Evolutionary conservation across 306 rosid species (phyloP), one percentile per base, ranked within the genome.

Genomic region (Hippophae rhamnoides): DNA sequence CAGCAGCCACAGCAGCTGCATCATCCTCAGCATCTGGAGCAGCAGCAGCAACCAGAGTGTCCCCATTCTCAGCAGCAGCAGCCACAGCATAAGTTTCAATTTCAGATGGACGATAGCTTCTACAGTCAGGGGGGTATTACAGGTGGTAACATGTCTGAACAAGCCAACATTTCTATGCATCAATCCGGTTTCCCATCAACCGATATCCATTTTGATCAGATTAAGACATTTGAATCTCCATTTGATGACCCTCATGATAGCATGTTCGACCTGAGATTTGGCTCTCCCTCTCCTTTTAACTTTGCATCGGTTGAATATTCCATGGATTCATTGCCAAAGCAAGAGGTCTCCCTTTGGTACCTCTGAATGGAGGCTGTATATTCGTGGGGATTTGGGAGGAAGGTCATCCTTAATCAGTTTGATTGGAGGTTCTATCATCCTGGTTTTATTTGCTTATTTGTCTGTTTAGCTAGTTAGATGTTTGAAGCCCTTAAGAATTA

Each of bases 271-370:
- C 10, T 73, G 13, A 53, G 69, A 57, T 76, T 76, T 44, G 58
- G 69, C 47, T 80, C 79, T 31, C 38, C 38, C 38, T 31, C 38
- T 31, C 78, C 79, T 0, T 68, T 69, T 41, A 54, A 62, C 77
- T 13, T 80, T 56, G 67, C 76, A 11, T 38, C 81, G 0, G 54
- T 40, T 0, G 82, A 69, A 31, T 80, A 72, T 58, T 47, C 64
- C 7, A 23, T 49, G 47, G 78, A 69, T 41, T 57, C 76, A 8
- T 55, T 60, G 60, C 70, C 64, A 7, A 76, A 79, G 77, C 82
- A 70, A 73, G 82, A 76, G 13, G 65, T 63, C 60, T 41, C 79
- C 50, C 12, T 64, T 23, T 80, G 86, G 86, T 76, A 70, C 73
- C 64, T 56, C 13, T 80, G 71, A 80, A 31, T 31, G 38, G 5